Percentiles rank a stretch among this genome's conserved stretches.
phyloP scores from a whole-genome alignment of 1,284 basidiomycete species.

The Phellopilus nigrolimitatus region DNA sequence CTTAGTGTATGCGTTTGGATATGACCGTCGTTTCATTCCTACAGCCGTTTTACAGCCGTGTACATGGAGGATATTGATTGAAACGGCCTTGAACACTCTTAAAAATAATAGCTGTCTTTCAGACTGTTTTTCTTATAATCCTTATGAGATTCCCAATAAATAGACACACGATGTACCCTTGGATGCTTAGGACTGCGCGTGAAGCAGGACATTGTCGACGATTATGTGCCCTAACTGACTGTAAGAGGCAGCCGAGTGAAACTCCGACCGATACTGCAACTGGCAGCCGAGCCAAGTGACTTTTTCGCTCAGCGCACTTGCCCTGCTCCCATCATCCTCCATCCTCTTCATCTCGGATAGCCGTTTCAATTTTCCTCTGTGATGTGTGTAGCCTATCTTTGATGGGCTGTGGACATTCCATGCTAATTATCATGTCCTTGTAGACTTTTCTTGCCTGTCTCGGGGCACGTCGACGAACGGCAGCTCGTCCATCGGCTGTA shows the following conservation, averaged over 20 bases:
- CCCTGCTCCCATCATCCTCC: background rate
- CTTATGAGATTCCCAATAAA: too few relatives aligned
- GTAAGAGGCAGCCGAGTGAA: background rate
- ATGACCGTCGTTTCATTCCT: too few relatives aligned
- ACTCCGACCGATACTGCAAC: background rate
- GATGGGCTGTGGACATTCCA: background rate
- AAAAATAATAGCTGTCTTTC: too few relatives aligned
- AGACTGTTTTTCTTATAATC: too few relatives aligned
- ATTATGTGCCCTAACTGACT: too few relatives aligned
- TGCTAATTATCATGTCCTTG: background rate
- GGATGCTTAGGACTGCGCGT: too few relatives aligned
- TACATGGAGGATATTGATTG: too few relatives aligned
- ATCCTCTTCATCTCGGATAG: background rate
- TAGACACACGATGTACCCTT: too few relatives aligned
- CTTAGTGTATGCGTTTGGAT: too few relatives aligned
- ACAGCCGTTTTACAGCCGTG: too few relatives aligned
- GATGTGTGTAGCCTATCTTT: background rate
- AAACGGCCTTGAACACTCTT: too few relatives aligned
- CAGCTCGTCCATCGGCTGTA: constrained; percentile 4
- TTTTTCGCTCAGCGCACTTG: background rate
- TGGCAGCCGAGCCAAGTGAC: background rate
- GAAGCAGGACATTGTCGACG: too few relatives aligned
- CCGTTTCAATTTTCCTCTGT: background rate
- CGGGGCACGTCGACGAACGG: background rate
- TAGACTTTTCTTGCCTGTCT: background rate